phyloP scores from a whole-genome alignment of 192 early-diverging fungal genomes.

The Blastocladiella britannica region DNA sequence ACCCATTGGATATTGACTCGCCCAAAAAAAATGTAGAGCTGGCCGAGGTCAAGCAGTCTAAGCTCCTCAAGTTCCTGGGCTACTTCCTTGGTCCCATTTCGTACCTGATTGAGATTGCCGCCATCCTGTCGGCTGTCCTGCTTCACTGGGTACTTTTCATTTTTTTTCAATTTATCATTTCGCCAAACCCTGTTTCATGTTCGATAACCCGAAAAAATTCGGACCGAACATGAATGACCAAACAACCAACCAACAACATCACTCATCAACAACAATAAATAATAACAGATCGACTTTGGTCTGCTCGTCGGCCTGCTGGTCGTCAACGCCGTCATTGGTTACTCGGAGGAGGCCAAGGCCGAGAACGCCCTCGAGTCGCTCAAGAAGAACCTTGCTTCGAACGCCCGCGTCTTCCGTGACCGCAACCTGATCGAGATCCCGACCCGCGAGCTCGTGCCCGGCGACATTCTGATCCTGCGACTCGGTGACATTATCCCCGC shows the following conservation, averaged over 20 bases:
- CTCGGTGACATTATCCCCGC: constrained; percentile 90
- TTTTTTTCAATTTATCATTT: not conserved
- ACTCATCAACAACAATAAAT: too few relatives aligned
- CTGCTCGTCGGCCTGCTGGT: constrained; percentile 58
- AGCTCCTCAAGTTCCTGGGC: constrained; percentile 59
- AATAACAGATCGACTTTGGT: constrained; percentile 69
- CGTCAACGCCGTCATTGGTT: constrained; percentile 82
- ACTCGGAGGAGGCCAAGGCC: constrained; percentile 79
- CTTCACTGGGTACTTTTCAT: constrained; percentile 26
- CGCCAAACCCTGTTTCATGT: too few relatives aligned
- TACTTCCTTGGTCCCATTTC: constrained; percentile 83
- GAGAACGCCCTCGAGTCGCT: constrained; percentile 84
- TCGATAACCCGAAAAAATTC: not conserved
- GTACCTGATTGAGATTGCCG: constrained; percentile 73
- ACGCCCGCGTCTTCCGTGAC: constrained; percentile 62
- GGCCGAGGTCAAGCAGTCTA: constrained; percentile 68
- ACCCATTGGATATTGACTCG: too few relatives aligned
- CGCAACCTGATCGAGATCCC: constrained; percentile 50
- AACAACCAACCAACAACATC: too few relatives aligned
- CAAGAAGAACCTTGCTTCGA: constrained; percentile 79
- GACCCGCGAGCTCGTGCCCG: constrained; percentile 60
- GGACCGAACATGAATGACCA: too few relatives aligned
- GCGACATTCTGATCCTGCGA: constrained; percentile 75
- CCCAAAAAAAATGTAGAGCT: too few relatives aligned
- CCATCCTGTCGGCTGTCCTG: constrained; percentile 54